Percentiles rank a stretch among this genome's conserved stretches.
phyloP scores from a whole-genome alignment of 495 filamentous ascomycete genomes.

The Darksidea phi region DNA sequence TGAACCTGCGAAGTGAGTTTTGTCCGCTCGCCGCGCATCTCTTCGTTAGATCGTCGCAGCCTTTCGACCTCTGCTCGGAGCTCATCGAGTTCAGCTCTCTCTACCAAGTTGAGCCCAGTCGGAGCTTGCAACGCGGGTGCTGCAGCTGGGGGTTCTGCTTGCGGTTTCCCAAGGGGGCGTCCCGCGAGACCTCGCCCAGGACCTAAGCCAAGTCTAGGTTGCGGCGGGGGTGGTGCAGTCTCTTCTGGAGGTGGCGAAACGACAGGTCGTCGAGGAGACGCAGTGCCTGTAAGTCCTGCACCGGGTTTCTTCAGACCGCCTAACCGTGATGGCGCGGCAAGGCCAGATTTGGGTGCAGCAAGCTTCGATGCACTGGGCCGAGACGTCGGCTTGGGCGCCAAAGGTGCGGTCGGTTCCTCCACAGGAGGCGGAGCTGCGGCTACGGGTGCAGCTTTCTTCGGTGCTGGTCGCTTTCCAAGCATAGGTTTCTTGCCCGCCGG shows the following conservation, averaged over 20 bases:
- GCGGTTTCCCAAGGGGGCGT: conserved; percentile 80
- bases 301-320: conserved; percentile 54
- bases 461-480: conserved; percentile 30
- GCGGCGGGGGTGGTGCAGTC: conserved; percentile 55
- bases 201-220: conserved; percentile 67
- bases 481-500: conserved; percentile 45
- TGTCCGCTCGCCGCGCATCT: conserved; percentile 70
- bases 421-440: conserved; percentile 53
- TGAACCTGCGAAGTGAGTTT: conserved; percentile 75
- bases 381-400: conserved; percentile 59
- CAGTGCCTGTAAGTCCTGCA: conserved; percentile 33
- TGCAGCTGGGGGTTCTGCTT: conserved; percentile 42
- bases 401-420: conserved; percentile 50
- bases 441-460: conserved; percentile 56
- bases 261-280: conserved; percentile 53
- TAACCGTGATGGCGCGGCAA: conserved; percentile 52
- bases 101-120: conserved; percentile 63
- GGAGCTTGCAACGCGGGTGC: conserved; percentile 39
- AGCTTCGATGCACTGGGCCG: conserved; percentile 62
- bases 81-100: conserved; percentile 86
- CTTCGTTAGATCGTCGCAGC: conserved; percentile 67
- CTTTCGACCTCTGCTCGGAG: conserved; percentile 79
- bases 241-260: conserved; percentile 59
- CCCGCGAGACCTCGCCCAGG: conserved; percentile 74
- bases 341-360: conserved; percentile 64